Evolutionary conservation across 2,329 filamentous ascomycete species (phyloP), one percentile per base, ranked within the genome.

Genomic region (Arthrobotrys conoides): DNA sequence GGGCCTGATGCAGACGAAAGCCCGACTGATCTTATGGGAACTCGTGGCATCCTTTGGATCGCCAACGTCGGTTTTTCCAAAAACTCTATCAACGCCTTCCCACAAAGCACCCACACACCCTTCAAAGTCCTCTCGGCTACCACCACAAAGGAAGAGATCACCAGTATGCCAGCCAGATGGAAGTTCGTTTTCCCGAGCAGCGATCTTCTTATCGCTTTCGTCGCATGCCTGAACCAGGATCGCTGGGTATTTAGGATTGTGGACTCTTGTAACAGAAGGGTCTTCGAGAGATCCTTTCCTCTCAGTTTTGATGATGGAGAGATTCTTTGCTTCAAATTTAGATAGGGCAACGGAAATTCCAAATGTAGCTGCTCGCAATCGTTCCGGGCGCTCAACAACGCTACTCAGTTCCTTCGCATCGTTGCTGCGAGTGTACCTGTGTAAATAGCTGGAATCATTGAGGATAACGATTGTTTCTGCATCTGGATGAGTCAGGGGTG

Each of bases 371-470:
- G 96, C 96, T 81, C 92, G 92, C 80, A 99, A 90, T 76, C 96
- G 88, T 86, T 99, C 96, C 0, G 96, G 96, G 10, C 96, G 89
- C 85, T 99, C 96, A 61, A 99, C 94, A 80, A 99, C 97, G 71
- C 91, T 92, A 82, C 87, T 90, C 0, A 98, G 87, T 16, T 89
- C 86, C 88, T 91, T 91, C 22, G 90, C 91, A 0, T 93, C 91
- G 81, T 92, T 91, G 3, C 93, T 93, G 53, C 96, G 89, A 10
- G 94, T 93, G 84, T 91, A 99, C 22, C 94, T 91, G 85, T 99
- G 96, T 24, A 95, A 94, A 83, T 98, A 99, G 85, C 95, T 97
- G 67, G 92, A 91, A 85, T 99, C 96, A 82, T 98, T 94, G 1
- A 99, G 86, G 33, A 99, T 88, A 57, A 98, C 94, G 3, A 96